phyloP scores from a whole-genome alignment of 1,284 basidiomycete species.

The Ganoderma lucidum region DNA sequence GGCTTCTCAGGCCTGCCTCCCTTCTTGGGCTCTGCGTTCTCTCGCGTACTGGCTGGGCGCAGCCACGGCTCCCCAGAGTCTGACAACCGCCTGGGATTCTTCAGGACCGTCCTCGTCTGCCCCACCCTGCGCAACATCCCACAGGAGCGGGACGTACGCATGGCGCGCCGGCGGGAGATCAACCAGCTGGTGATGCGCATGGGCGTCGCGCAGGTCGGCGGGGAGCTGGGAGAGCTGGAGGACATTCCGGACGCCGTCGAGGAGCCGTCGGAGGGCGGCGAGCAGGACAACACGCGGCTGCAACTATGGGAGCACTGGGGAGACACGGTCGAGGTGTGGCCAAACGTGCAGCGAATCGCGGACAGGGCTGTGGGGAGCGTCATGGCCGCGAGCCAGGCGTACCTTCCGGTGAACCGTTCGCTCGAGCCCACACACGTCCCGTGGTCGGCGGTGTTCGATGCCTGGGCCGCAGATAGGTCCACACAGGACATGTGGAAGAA shows the following conservation, averaged over 20 bases:
- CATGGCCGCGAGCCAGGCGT: slow-evolving; percentile 50
- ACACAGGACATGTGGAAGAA: slow-evolving; percentile 59
- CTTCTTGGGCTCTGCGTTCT: slow-evolving; percentile 33
- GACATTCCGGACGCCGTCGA: slow-evolving; percentile 33
- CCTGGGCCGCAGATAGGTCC: slow-evolving; percentile 66
- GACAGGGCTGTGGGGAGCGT: slow-evolving; percentile 76
- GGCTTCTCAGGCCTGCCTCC: slow-evolving; percentile 39
- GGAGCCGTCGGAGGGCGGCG: slow-evolving; percentile 29
- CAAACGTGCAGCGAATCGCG: slow-evolving; percentile 71
- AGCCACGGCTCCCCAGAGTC: slow-evolving; percentile 31
- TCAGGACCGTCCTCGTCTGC: slow-evolving; percentile 77
- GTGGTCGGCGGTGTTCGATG: slow-evolving; percentile 68
- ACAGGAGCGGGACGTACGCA: slow-evolving; percentile 66
- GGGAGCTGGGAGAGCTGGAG: slow-evolving; percentile 57
- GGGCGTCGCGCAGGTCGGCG: slow-evolving; percentile 80
- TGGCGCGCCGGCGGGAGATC: slow-evolving; percentile 71
- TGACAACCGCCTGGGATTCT: slow-evolving; percentile 55
- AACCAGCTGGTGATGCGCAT: slow-evolving; percentile 84
- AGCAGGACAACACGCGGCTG: slow-evolving; percentile 36
- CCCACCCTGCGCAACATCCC: slow-evolving; percentile 65
- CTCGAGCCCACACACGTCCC: slow-evolving; percentile 66
- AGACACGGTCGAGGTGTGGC: slow-evolving; percentile 69
- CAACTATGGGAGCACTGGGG: slow-evolving; percentile 82
- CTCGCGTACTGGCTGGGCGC: slow-evolving; percentile 29
- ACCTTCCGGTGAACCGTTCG: slow-evolving; percentile 41